Evolutionary conservation across 257 asterid species (phyloP).

Genomic region (Fraxinus quadrangulata): DNA sequence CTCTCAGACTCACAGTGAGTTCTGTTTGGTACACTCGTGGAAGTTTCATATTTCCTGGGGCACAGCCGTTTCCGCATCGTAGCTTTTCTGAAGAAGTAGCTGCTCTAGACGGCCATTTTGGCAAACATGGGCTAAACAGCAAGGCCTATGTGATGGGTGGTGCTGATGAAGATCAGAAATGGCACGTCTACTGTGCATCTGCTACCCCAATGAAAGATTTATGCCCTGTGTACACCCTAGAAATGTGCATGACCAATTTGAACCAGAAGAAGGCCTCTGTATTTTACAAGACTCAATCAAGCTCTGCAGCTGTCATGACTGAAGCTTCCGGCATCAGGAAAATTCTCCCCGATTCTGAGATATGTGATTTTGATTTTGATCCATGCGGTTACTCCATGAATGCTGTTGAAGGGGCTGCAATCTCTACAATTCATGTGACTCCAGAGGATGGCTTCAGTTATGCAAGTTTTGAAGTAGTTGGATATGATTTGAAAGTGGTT

Average conservation of each 20-base stretch:
- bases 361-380: slow-evolving; percentile 75
- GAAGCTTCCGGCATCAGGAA: slow-evolving; percentile 40
- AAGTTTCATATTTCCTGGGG: slow-evolving; percentile 41
- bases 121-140: slow-evolving; percentile 32
- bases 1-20: slow-evolving; percentile 32
- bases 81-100: slow-evolving; percentile 44
- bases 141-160: slow-evolving; percentile 42
- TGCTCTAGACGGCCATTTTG: slow-evolving; percentile 35
- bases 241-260: slow-evolving; percentile 49
- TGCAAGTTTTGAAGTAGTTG: slow-evolving; percentile 79
- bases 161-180: slow-evolving; percentile 30
- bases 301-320: slow-evolving; percentile 38
- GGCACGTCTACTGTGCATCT: slow-evolving; percentile 44
- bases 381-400: slow-evolving; percentile 94
- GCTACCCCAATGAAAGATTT: slow-evolving; percentile 5
- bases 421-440: slow-evolving; percentile 73
- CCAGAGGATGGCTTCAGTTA: slow-evolving; percentile 91
- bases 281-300: slow-evolving; percentile 38
- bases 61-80: slow-evolving; percentile 42
- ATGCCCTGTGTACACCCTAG: slow-evolving; percentile 29
- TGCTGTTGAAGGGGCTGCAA: slow-evolving; percentile 57
- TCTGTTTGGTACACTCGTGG: slow-evolving; percentile 44
- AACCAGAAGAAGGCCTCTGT: slow-evolving; percentile 40
- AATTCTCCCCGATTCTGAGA: slow-evolving; percentile 40
- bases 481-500: slow-evolving; percentile 52